Base-by-base conservation (phyloP, 2,329 filamentous ascomycete species). In the Dactylellina sp. region DNA sequence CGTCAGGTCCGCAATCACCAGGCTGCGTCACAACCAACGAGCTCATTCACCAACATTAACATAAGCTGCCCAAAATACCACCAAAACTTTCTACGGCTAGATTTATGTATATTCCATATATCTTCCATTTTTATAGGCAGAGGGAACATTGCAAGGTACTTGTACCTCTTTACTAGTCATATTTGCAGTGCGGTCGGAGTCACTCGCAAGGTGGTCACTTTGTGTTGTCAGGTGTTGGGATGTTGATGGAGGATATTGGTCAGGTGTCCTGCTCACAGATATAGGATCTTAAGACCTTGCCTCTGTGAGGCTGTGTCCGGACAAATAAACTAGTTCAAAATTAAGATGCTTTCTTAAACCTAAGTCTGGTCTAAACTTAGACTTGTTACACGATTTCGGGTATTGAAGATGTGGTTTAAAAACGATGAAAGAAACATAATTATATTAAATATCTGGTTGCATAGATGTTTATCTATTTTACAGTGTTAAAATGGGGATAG, bases 151-250 rank as follows among this genome's bases (percentile, higher is more conserved):
- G 7, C 16, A n/a, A 50, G 7, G 11, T 25, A 57, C 12, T 42
- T 25, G 35, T 57, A 57, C 53, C 22, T 42, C 9, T 25, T 14
- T 28, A 44, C 11, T 44, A 16, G 37, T n/a, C 53, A 28, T 25
- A 32, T 25, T 42, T 57, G 24, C 2, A 22, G 18, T 35, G 32
- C 7, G 46, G 40, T 22, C 7, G 39, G 50, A 40, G 66, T 71
- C 65, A 71, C 56, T 56, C 12, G 52, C 18, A 12, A 14, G 11
- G n/a, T 22, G 22, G 65, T 72, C 68, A 72, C 22, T 64, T 64
- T 64, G 68, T 55, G 68, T 72, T 72, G 68, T 72, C 68, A 72
- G 37, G 60, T 72, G 68, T 65, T 47, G 37, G 59, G 22, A 25
- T 20, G 61, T 47, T 18, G 32, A 55, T 32, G 12, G 56, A 20